Conservation (phyloP, 805 yeast genomes). For the Zygoascus bituminiphila region DNA sequence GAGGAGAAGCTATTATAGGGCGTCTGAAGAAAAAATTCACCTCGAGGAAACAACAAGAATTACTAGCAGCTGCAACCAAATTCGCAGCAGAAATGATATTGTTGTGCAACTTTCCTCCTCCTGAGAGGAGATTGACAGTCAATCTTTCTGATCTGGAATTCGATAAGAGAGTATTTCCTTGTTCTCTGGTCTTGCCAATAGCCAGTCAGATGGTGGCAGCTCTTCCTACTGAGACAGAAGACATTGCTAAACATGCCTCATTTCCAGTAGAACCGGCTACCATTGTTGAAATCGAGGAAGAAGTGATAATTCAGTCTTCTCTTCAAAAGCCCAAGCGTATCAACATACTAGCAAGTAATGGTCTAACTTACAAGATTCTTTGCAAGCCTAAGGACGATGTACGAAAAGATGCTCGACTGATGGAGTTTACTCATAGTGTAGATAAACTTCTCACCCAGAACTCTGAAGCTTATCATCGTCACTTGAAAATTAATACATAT, state of each 20-base stretch:
- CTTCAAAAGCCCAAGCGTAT: slow-evolving; percentile 82
- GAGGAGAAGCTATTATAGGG: slow-evolving; percentile 39
- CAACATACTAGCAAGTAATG: slow-evolving; percentile 69
- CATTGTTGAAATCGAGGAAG: slow-evolving; percentile 37
- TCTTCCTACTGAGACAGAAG: slow-evolving; percentile 45
- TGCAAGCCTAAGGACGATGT: slow-evolving; percentile 87
- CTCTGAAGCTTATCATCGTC: slow-evolving; percentile 65
- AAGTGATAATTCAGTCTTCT: slow-evolving; percentile 66
- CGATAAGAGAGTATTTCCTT: slow-evolving; percentile 36
- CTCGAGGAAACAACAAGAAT: slow-evolving; percentile 4
- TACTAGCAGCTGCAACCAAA: slow-evolving; percentile 13
- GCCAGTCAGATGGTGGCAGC: slow-evolving; percentile 59
- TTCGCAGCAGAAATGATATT: slow-evolving; percentile 14
- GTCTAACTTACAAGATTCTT: slow-evolving; percentile 60
- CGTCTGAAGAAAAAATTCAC: slow-evolving; percentile 8
- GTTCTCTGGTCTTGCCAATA: slow-evolving; percentile 63
- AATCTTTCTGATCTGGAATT: slow-evolving; percentile 28
- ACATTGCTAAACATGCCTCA: slow-evolving; percentile 36
- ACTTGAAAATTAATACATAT: slow-evolving; percentile 65
- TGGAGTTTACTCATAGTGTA: slow-evolving; percentile 84
- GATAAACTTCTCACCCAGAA: slow-evolving; percentile 62
- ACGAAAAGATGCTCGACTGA: slow-evolving; percentile 87
- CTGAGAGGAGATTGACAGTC: slow-evolving; percentile 5
- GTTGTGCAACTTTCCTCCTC: slow-evolving; percentile 11
- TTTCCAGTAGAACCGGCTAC: slow-evolving; percentile 35